Percentiles rank a stretch among this genome's conserved stretches.
Conservation (phyloP, 306 rosid genomes). For the Citrullus colocynthis region DNA sequence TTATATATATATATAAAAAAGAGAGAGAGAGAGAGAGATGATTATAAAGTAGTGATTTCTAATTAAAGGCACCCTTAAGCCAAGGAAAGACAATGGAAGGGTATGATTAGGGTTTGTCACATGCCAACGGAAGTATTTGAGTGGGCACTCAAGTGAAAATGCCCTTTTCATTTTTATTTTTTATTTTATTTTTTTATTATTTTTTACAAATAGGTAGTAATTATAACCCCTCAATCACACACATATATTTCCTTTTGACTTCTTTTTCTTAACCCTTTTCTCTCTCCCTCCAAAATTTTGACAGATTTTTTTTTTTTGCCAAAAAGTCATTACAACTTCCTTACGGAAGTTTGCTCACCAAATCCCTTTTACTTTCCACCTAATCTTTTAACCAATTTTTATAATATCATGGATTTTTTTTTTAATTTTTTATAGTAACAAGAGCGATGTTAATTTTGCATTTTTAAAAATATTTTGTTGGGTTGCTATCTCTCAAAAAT, state of each 20-base stretch:
- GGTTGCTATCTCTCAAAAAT: too few species aligned
- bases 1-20: background rate
- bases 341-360: constrained; percentile 31
- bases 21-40: background rate
- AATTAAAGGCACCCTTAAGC: constrained; percentile 17
- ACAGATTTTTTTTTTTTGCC: constrained; percentile 1
- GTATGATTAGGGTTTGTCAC: constrained; percentile 39
- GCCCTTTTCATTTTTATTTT: too few species aligned
- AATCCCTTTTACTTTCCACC: constrained; percentile 36
- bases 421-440: too few species aligned
- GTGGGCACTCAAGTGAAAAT: constrained; percentile 33
- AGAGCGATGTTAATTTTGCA: too few species aligned
- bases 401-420: too few species aligned
- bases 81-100: constrained; percentile 54
- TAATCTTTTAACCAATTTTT: constrained; percentile 26
- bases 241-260: constrained; percentile 17
- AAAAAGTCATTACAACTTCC: constrained; percentile 3
- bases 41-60: background rate
- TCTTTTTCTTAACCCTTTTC: constrained; percentile 6
- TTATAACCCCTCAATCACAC: constrained; percentile 13
- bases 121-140: constrained; percentile 36
- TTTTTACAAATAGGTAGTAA: constrained; percentile 12
- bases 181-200: background rate
- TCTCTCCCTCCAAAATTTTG: constrained; percentile 11
- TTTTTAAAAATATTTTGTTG: too few species aligned